A percentile compares a stretch with the other conserved stretches of the same genome.
phyloP scores from a whole-genome alignment of 2,329 filamentous ascomycete genomes.

The Thelonectria blattea region DNA sequence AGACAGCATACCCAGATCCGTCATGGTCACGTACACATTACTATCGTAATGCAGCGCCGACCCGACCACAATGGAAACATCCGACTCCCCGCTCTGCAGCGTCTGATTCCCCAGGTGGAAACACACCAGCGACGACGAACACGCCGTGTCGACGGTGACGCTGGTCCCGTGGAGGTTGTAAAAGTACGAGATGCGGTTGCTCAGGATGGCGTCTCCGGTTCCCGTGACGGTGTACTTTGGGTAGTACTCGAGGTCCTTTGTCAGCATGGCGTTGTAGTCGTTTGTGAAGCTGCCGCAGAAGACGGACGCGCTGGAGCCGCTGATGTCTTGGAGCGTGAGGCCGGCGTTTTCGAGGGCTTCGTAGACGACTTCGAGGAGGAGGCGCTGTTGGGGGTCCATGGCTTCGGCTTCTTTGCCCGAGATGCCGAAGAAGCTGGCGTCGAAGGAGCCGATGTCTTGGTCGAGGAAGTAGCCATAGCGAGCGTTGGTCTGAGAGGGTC shows the following conservation, averaged over 20 bases:
- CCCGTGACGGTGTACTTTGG: constrained; percentile 43
- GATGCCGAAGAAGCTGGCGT: constrained; percentile 49
- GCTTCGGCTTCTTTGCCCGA: constrained; percentile 45
- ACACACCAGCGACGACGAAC: constrained; percentile 44
- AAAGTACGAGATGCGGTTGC: constrained; percentile 44
- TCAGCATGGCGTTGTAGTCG: constrained; percentile 36
- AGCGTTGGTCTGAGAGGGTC: constrained; percentile 24
- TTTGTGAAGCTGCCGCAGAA: constrained; percentile 41
- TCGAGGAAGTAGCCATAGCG: constrained; percentile 38
- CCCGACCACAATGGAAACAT: constrained; percentile 44
- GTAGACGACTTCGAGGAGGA: constrained; percentile 41
- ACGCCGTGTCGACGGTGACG: constrained; percentile 44
- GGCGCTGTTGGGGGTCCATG: constrained; percentile 47
- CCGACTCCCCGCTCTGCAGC: constrained; percentile 42
- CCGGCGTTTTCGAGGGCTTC: constrained; percentile 42
- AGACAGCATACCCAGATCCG: constrained; percentile 38
- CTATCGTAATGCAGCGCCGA: constrained; percentile 27
- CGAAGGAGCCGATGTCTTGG: constrained; percentile 40
- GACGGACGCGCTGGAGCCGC: constrained; percentile 37
- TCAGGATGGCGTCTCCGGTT: constrained; percentile 26
- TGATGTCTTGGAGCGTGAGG: constrained; percentile 36
- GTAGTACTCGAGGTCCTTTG: constrained; percentile 40
- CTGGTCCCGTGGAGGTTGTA: constrained; percentile 47
- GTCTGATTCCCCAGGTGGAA: constrained; percentile 34
- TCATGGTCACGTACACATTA: constrained; percentile 33